phyloP scores from a whole-genome alignment of 495 filamentous ascomycete genomes.

The Cairneyella variabilis region DNA sequence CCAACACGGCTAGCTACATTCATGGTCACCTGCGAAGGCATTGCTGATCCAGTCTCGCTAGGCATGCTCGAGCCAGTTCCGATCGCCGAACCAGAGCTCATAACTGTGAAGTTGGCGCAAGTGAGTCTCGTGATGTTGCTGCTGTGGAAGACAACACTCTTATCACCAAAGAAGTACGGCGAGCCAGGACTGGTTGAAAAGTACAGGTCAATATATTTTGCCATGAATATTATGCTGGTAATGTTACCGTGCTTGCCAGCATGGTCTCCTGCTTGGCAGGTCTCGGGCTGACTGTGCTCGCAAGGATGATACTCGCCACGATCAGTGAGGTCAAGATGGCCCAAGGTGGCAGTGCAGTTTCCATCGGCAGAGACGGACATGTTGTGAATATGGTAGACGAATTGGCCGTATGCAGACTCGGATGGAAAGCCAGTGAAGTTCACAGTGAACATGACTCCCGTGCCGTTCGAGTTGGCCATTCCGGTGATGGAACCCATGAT shows the following conservation, averaged over 20 bases:
- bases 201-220: constrained; percentile 61
- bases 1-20: too few species aligned
- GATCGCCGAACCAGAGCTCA: not conserved
- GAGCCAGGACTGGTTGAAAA: constrained; percentile 50
- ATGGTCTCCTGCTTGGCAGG: constrained; percentile 79
- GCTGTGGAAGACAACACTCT: constrained; percentile 70
- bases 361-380: constrained; percentile 65
- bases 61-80: not conserved
- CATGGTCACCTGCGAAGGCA: too few species aligned
- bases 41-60: too few species aligned
- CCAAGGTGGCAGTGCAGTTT: constrained; percentile 68
- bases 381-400: constrained; percentile 80
- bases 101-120: constrained; percentile 60
- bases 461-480: constrained; percentile 45
- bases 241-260: constrained; percentile 75
- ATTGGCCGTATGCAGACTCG: constrained; percentile 23
- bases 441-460: constrained; percentile 57
- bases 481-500: constrained; percentile 57
- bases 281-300: constrained; percentile 37
- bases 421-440: constrained; percentile 60
- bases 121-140: constrained; percentile 62
- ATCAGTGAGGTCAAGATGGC: constrained; percentile 52
- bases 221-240: constrained; percentile 38
- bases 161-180: constrained; percentile 69
- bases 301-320: constrained; percentile 35